Evolutionary conservation across 805 yeast species (phyloP), one percentile per base, ranked within the genome.

Genomic region (Wilhelminamyces savonicus): DNA sequence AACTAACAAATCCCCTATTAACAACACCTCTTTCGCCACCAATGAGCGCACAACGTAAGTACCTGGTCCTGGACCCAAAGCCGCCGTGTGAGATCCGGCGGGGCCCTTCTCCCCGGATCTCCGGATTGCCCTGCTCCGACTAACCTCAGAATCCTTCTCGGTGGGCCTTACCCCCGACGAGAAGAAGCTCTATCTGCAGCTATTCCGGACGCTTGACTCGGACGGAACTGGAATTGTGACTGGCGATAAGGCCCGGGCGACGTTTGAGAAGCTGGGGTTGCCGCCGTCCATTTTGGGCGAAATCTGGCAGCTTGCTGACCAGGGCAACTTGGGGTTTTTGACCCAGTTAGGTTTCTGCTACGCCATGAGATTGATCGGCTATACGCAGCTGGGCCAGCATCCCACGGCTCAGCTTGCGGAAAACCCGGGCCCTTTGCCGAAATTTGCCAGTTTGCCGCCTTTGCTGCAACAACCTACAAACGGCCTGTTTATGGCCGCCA

Each of bases 261-360:
- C 94, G 5, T 77, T 92, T 40, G 95, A 87, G 45, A 82, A 82
- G 35, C 78, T 94, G 3, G 94, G 94, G 2, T 67, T 92, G 27
- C 78, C 92, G 5, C 80, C 94, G 3, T 66, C 78, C 12, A 61
- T 73, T 18, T 66, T 92, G 21, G 95, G 96, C 7, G 92, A 87
- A 56, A 79, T 92, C 39, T 92, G 98, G 98, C 88, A 83, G 54
- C 53, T 82, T 21, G 87, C 95, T n/a, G 99, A 92, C 58, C 71
- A 74, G n/a, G 78, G 76, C 35, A 86, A 86, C 59, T 69, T 77
- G 39, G 99, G 99, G 0, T 82, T 79, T 48, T 66, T 92, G 39
- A 81, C 80, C 43, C 84, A 79, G 49, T 67, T 71, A 33, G 90
- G 88, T 16, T 92, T 92, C 56, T 74, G 82, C 38, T 71, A 77